Evolutionary conservation across 805 yeast species (phyloP).

Genomic region (Nakazawaea populi): DNA sequence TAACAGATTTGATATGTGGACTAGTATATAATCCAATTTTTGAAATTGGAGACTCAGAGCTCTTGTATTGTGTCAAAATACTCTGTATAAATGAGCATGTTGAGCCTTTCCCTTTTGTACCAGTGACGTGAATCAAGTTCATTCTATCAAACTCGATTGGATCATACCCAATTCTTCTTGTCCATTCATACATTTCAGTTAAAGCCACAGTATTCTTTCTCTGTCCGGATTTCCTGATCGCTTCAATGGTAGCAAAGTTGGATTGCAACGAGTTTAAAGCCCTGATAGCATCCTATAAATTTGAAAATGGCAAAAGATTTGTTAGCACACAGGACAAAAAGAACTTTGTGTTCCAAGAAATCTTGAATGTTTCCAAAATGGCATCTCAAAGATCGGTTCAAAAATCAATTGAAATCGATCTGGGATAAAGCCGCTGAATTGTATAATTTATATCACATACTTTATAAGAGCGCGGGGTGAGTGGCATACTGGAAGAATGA

Average conservation of each 20-base stretch:
- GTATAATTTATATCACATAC: background rate
- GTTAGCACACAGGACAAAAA: background rate
- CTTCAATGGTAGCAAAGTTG: slow-evolving; percentile 85
- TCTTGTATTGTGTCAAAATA: slow-evolving; percentile 59
- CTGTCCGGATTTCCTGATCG: slow-evolving; percentile 64
- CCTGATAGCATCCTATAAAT: slow-evolving; percentile 63
- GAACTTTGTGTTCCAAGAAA: too few relatives aligned
- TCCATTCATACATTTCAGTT: slow-evolving; percentile 83
- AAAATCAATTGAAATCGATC: too few relatives aligned
- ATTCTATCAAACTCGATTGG: slow-evolving; percentile 65
- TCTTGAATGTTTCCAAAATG: too few relatives aligned
- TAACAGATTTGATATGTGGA: slow-evolving; percentile 88
- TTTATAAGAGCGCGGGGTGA: slow-evolving; percentile 3
- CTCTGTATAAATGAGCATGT: slow-evolving; percentile 92
- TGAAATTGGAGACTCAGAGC: slow-evolving; percentile 23
- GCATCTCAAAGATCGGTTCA: too few relatives aligned
- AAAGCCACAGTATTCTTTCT: slow-evolving; percentile 62
- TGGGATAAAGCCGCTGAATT: too few relatives aligned
- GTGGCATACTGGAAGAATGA: background rate
- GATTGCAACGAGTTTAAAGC: slow-evolving; percentile 86
- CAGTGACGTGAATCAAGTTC: slow-evolving; percentile 88
- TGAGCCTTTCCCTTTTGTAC: slow-evolving; percentile 98
- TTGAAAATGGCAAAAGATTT: background rate
- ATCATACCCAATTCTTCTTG: slow-evolving; percentile 59
- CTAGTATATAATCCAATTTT: slow-evolving; percentile 93